Conservation (phyloP, 73 alveolate species). For the Blepharisma japonicum region DNA sequence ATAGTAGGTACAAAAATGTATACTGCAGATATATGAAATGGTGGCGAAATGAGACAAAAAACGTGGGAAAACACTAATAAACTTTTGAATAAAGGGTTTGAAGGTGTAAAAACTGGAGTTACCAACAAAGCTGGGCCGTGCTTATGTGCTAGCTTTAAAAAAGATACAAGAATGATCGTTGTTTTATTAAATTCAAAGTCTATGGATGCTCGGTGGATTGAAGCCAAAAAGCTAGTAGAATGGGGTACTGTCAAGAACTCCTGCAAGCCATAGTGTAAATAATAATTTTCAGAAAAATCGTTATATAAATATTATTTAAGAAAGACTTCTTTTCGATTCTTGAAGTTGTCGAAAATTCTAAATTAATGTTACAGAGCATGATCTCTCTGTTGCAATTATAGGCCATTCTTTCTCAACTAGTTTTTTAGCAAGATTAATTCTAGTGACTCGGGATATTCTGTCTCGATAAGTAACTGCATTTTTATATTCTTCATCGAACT, state of each 20-base stretch:
- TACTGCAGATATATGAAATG: conserved; percentile 27
- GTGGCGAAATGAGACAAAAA: conserved; percentile 24
- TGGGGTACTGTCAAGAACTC: conserved; percentile 61
- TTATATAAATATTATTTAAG: too few relatives aligned
- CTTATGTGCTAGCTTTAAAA: conserved; percentile 25
- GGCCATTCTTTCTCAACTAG: too few relatives aligned
- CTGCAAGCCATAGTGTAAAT: too few relatives aligned
- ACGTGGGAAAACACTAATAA: conserved; percentile 71
- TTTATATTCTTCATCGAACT: too few relatives aligned
- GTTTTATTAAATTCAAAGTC: conserved; percentile 66
- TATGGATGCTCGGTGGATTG: conserved; percentile 83
- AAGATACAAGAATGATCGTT: conserved; percentile 53
- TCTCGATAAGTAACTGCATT: too few relatives aligned
- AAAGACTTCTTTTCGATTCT: too few relatives aligned
- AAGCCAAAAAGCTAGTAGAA: conserved; percentile 60
- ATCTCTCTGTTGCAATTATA: too few relatives aligned
- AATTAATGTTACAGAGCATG: too few relatives aligned
- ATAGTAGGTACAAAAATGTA: conserved; percentile 49
- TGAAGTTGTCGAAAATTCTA: too few relatives aligned
- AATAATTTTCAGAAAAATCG: too few relatives aligned
- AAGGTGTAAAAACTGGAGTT: conserved; percentile 72
- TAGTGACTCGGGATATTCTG: too few relatives aligned
- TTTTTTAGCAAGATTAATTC: too few relatives aligned
- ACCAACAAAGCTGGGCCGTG: conserved; percentile 72
- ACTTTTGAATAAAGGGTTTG: conserved; percentile 50